Percentiles rank a stretch among this genome's conserved stretches.
Conservation (phyloP, 2,329 filamentous ascomycete species). For the Coniochaeta pulveracea region DNA sequence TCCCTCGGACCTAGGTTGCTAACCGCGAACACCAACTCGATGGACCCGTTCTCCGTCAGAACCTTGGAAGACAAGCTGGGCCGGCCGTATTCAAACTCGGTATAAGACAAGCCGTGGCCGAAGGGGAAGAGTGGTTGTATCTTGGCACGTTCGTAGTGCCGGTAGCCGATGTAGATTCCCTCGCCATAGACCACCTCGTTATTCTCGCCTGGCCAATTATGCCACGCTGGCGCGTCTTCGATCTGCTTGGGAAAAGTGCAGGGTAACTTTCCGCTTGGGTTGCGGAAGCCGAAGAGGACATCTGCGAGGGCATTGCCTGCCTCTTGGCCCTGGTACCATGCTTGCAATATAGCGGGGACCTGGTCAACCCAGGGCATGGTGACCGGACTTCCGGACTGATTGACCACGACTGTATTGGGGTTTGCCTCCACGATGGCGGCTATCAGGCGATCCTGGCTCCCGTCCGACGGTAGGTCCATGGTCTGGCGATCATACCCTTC, state of each 20-base stretch:
- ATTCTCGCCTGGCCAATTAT: conserved; percentile 65
- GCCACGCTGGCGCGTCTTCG: conserved; percentile 57
- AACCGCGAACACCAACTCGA: conserved; percentile 35
- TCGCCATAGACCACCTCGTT: conserved; percentile 59
- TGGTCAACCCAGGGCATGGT: conserved; percentile 58
- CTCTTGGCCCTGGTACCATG: conserved; percentile 62
- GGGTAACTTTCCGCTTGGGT: conserved; percentile 59
- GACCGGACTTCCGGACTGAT: conserved; percentile 58
- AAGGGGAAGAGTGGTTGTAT: conserved; percentile 58
- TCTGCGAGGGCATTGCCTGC: conserved; percentile 58
- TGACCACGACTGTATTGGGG: conserved; percentile 54
- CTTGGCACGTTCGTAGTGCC: conserved; percentile 54
- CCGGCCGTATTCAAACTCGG: conserved; percentile 52
- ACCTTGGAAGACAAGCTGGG: conserved; percentile 35
- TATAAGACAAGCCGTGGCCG: conserved; percentile 65
- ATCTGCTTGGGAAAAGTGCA: conserved; percentile 54
- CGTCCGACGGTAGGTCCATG: conserved; percentile 46
- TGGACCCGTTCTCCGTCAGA: conserved; percentile 24
- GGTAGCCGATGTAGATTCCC: conserved; percentile 62
- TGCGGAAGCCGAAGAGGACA: conserved; percentile 51
- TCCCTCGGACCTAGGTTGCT: conserved; percentile 43
- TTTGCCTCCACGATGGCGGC: conserved; percentile 52
- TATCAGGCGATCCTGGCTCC: conserved; percentile 51
- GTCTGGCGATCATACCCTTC: conserved; percentile 58
- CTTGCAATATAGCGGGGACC: conserved; percentile 57